Evolutionary conservation across 345 rosid genomes (phyloP), one percentile per base, ranked within the genome.

Genomic region (Cardamine chenopodiifolia): DNA sequence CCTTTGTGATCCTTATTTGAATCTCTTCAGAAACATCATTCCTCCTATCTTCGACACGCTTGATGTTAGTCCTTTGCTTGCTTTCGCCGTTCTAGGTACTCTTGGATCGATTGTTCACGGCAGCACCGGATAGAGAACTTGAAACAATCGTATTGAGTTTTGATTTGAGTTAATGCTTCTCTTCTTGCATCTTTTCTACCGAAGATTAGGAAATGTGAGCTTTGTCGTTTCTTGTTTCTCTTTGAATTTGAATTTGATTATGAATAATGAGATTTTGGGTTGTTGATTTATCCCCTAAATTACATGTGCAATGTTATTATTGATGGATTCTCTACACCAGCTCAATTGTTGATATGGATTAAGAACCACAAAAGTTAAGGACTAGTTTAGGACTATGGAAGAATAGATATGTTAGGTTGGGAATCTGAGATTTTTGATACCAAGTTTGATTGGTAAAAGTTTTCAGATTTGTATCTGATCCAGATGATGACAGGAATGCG

Each of bases 1-100:
- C 76, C 85, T 93, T 3, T 91, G 94, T 28, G 98, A 91, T 74
- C 98, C 97, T 6, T 91, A 94, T 34, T 72, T 94, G 83, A 91
- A 87, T 74, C 82, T 94, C 72, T 94, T 94, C 48, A 83, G 97
- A 78, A 88, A 88, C 58, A 88, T 94, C 62, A 85, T 91, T 59
- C 98, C 97, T 29, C 98, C 96, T 0, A 58, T 89, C 58, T 89
- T 91, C 49, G 87, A 87, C 50, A 86, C 95, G 1, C 82, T 93
- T 59, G 98, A 94, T 66, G 86, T 91, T 8, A 91, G 97, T 59
- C 97, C 97, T 0, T 79, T 91, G 66, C 83, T 94, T 60, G 97
- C 95, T 42, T 94, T 91, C 10, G 87, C 94, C 0, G 87, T 91
- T 34, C 42, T 94, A 37, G 97, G 98, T 2, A 71, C 77, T 0